Percentiles rank a stretch among this genome's conserved stretches.
phyloP scores from a whole-genome alignment of 495 filamentous ascomycete genomes.

The Aspergillus wentii region DNA sequence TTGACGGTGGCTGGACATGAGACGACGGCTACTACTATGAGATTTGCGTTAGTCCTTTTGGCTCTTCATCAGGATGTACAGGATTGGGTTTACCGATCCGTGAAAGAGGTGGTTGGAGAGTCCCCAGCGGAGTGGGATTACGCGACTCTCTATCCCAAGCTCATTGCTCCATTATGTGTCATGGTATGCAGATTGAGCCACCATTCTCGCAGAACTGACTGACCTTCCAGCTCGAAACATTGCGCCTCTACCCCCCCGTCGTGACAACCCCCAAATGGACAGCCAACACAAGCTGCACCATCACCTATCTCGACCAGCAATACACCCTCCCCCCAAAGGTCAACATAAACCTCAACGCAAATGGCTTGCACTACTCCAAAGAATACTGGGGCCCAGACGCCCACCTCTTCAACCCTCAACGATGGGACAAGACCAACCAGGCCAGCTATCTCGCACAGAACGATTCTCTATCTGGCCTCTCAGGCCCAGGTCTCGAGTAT shows the following conservation, averaged over 20 bases:
- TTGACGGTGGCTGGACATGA: conserved; percentile 50
- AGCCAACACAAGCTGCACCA: conserved; percentile 5
- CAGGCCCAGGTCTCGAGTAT: conserved; percentile 13
- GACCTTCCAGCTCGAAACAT: conserved; percentile 33
- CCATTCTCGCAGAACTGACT: not conserved
- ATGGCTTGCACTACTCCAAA: conserved; percentile 35
- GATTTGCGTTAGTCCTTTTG: conserved; percentile 35
- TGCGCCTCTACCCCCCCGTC: conserved; percentile 37
- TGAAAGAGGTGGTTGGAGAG: conserved; percentile 21
- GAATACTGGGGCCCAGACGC: conserved; percentile 39
- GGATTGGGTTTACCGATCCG: conserved; percentile 33
- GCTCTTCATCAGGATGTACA: conserved; percentile 36
- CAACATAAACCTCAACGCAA: conserved; percentile 26
- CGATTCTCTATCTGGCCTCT: conserved; percentile 5
- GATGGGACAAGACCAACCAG: conserved; percentile 21
- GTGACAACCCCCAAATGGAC: conserved; percentile 33
- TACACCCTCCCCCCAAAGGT: conserved; percentile 29
- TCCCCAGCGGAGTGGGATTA: conserved; percentile 33
- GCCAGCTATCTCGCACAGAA: conserved; percentile 17
- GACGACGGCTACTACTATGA: conserved; percentile 41
- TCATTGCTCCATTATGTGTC: conserved; percentile 27
- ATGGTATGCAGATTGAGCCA: conserved; percentile 20
- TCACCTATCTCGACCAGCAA: conserved; percentile 16
- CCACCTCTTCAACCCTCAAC: conserved; percentile 20
- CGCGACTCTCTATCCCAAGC: conserved; percentile 23